Percentiles rank a stretch among this genome's conserved stretches.
Evolutionary conservation across 345 rosid genomes (phyloP).

Genomic region (Ceriops tagal): DNA sequence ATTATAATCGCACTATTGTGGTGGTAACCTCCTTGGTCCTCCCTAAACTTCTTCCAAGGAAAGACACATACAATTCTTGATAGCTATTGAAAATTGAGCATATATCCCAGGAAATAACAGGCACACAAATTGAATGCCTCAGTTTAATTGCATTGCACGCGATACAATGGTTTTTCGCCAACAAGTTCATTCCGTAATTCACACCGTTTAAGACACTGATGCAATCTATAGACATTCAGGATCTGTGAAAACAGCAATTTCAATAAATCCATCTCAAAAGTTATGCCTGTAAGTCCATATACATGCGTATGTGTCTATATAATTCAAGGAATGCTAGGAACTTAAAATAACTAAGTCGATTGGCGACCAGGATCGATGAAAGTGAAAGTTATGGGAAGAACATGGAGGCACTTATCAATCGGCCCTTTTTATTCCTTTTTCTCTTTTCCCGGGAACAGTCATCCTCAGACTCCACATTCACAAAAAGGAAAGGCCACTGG

Average conservation of each 20-base stretch:
- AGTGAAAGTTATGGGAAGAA: constrained; percentile 52
- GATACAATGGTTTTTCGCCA: not conserved
- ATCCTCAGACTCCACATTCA: constrained; percentile 43
- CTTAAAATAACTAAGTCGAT: constrained; percentile 12
- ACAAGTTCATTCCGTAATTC: not conserved
- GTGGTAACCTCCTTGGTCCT: no score
- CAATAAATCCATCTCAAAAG: not conserved
- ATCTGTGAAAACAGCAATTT: no score
- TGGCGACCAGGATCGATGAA: constrained; percentile 37
- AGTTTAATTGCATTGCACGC: not conserved
- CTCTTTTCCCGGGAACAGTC: constrained; percentile 40
- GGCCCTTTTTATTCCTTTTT: constrained; percentile 31
- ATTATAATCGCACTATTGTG: no score
- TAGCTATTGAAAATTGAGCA: no score
- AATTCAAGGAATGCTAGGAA: no score
- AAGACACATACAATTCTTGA: no score
- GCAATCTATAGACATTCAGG: not conserved
- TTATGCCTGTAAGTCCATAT: not conserved
- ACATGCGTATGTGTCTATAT: no score
- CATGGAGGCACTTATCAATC: constrained; percentile 34
- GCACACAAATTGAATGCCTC: not conserved
- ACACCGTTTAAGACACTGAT: not conserved
- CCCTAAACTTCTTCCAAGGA: no score
- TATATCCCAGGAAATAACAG: not conserved
- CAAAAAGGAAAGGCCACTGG: constrained; percentile 22